Conservation (phyloP, 768 basidiomycete genomes). For the Strobilomyces echinocephalus region DNA sequence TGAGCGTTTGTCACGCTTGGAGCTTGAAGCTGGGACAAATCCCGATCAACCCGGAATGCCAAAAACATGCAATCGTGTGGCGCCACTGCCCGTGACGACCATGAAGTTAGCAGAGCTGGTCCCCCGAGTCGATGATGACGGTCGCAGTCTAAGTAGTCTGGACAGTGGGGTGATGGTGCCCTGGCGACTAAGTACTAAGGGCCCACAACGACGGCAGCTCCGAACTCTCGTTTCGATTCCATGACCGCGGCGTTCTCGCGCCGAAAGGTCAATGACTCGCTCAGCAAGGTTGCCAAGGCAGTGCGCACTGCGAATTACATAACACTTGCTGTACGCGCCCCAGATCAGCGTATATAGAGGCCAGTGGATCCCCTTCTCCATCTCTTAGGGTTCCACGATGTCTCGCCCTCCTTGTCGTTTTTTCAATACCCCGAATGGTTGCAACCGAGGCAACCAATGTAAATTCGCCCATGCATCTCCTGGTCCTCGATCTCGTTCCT, state of each 20-base stretch:
- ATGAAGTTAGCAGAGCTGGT: too few relatives aligned
- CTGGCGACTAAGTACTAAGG: too few relatives aligned
- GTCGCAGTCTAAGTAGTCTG: too few relatives aligned
- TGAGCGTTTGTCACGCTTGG: too few relatives aligned
- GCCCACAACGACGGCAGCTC: neutral
- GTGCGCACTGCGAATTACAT: neutral
- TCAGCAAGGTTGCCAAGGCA: neutral
- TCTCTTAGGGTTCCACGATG: conserved; percentile 2
- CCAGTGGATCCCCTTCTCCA: neutral
- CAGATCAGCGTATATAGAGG: too few relatives aligned
- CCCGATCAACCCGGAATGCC: too few relatives aligned
- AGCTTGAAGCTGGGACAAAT: too few relatives aligned
- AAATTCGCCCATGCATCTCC: conserved; percentile 27
- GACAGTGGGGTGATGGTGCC: too few relatives aligned
- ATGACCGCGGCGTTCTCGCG: neutral
- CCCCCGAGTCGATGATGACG: too few relatives aligned
- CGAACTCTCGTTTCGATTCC: neutral
- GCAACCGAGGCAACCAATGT: conserved; percentile 41
- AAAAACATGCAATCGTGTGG: too few relatives aligned
- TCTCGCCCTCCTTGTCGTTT: conserved; percentile 37
- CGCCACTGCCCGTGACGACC: too few relatives aligned
- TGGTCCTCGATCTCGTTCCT: neutral
- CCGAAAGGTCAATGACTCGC: neutral
- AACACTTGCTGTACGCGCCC: neutral
- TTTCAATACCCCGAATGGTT: conserved; percentile 41